phyloP scores from a whole-genome alignment of 2,329 filamentous ascomycete species.

The Aureobasidium zeae region DNA sequence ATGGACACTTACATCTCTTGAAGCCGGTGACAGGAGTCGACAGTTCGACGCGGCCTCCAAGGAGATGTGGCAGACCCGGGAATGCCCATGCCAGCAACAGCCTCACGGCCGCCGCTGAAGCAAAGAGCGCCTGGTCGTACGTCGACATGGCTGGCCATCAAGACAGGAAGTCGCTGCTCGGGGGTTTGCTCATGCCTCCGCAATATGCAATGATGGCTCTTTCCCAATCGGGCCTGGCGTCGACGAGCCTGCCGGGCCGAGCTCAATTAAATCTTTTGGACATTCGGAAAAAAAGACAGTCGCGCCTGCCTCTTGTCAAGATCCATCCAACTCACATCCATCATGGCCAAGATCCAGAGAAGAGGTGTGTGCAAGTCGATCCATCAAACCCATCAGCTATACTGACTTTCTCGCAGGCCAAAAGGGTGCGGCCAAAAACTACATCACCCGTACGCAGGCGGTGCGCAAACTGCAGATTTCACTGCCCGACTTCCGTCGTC shows the following conservation, averaged over 20 bases:
- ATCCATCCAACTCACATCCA: constrained; percentile 5
- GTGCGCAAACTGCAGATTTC: constrained; percentile 97
- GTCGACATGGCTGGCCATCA: constrained; percentile 5
- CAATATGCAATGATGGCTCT: neutral
- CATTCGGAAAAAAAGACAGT: neutral
- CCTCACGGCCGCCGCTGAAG: constrained; percentile 66
- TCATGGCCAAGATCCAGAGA: constrained; percentile 75
- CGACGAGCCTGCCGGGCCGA: too few relatives aligned
- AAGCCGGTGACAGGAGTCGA: constrained; percentile 97
- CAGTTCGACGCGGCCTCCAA: constrained; percentile 88
- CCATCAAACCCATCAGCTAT: too few relatives aligned
- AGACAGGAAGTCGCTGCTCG: neutral
- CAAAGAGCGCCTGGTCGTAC: constrained; percentile 49
- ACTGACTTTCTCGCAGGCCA: constrained; percentile 45
- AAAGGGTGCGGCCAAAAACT: constrained; percentile 92
- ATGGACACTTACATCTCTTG: constrained; percentile 73
- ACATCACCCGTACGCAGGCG: constrained; percentile 92
- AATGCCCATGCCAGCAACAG: constrained; percentile 72
- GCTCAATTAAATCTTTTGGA: too few relatives aligned
- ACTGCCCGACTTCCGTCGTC: constrained; percentile 89
- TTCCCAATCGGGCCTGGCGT: neutral
- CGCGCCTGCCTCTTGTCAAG: constrained; percentile 2
- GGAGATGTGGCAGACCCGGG: constrained; percentile 70
- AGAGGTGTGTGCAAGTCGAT: constrained; percentile 68
- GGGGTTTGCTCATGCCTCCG: constrained; percentile 3